Base-by-base conservation (phyloP, 2,329 filamentous ascomycete genomes). In the Colletotrichum magnum region DNA sequence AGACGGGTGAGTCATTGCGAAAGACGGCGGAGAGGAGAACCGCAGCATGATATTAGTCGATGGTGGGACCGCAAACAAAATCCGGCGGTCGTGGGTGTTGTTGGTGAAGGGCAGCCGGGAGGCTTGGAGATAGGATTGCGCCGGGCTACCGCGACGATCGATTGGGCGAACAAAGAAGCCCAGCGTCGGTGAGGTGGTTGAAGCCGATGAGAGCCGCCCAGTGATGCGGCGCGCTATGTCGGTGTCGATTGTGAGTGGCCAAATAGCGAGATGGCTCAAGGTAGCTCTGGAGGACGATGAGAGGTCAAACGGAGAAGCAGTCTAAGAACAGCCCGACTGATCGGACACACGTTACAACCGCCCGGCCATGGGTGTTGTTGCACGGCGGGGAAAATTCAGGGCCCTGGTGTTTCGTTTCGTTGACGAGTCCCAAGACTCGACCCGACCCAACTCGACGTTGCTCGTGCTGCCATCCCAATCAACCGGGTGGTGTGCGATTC, bases 291-390 rank as follows among this genome's bases (percentile, higher is more conserved):
- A 28, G 26, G 41, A 12, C 41, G n/a, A n/a, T 6, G n/a, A 18
- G 28, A 57, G 51, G 51, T 39, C 18, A 18, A 15, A 47, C 47
- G 50, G 28, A 48, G 51, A 57, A 56, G n/a, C 39, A 41, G 26
- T 63, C 36, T n/a, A 39, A 48, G 39, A 48, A 63, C 24, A 10
- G 24, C 36, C 39, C 16, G 43, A 28, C n/a, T 43, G 39, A 43
- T n/a, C 13, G 26, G 18, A 15, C 12, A 45, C 1, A 15, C 16
- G 21, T 24, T 24, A 16, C 36, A 45, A 16, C 24, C 32, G 50
- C 16, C 54, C 39, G 59, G 26, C 24, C 50, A 18, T 12, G 16
- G 18, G 18, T 54, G 39, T 56, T n/a, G 39, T 56, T 26, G 18
- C 59, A 62, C 59, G n/a, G 4, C n/a, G 59, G 36, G 32, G 21